A percentile compares a stretch with the other conserved stretches of the same genome.
Conservation (phyloP, 1,284 basidiomycete genomes). For the Pterula multifida region DNA sequence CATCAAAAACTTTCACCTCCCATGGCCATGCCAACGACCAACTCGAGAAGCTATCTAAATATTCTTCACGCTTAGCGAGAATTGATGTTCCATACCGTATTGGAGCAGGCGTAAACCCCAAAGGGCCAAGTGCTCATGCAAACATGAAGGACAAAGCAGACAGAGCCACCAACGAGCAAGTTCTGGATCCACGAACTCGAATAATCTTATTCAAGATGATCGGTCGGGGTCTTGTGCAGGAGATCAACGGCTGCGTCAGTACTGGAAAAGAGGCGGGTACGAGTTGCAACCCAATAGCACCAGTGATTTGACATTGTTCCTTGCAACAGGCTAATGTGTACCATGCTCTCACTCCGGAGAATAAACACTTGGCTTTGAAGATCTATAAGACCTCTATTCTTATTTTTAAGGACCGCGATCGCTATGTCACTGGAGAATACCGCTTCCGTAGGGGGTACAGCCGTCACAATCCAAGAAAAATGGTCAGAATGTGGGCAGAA, state of each 20-base stretch:
- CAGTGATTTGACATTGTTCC: conserved; percentile 6
- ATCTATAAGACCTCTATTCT: conserved; percentile 99
- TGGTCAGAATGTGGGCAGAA: conserved; percentile 98
- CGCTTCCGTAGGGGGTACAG: conserved; percentile 91
- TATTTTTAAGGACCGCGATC: conserved; percentile 93
- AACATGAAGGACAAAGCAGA: conserved; percentile 91
- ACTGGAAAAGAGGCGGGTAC: conserved; percentile 87
- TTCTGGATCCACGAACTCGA: conserved; percentile 83
- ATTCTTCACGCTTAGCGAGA: conserved; percentile 52
- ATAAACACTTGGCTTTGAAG: conserved; percentile 76
- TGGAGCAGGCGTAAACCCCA: conserved; percentile 78
- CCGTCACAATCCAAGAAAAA: conserved; percentile 91
- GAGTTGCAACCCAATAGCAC: neutral
- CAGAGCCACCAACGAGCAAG: conserved; percentile 89
- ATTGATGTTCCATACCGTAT: conserved; percentile 67
- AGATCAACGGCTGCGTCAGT: conserved; percentile 88
- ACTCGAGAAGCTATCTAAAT: conserved; percentile 58
- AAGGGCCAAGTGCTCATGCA: conserved; percentile 76
- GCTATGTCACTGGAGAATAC: conserved; percentile 87
- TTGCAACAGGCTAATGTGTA: conserved; percentile 79
- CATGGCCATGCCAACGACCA: conserved; percentile 52
- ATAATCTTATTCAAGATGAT: conserved; percentile 92
- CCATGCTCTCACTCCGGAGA: conserved; percentile 62
- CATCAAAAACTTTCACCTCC: conserved; percentile 11
- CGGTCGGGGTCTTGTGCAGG: conserved; percentile 72